Percentiles rank a stretch among this genome's conserved stretches.
Evolutionary conservation across 1,284 basidiomycete species (phyloP).

Genomic region (Tilletia setariae): DNA sequence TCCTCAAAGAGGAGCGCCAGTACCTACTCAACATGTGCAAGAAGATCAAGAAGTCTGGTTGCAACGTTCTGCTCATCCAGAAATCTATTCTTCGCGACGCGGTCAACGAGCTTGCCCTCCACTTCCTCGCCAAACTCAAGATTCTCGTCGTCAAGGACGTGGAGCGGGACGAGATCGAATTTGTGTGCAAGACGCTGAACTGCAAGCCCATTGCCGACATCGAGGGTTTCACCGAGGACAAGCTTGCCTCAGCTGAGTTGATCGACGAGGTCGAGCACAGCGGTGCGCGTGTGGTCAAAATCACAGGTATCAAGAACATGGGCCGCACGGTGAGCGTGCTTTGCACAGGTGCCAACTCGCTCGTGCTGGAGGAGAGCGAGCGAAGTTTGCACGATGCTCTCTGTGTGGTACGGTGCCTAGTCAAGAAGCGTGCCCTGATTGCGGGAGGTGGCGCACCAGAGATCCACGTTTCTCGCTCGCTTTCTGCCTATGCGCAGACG

Average conservation of each 20-base stretch:
- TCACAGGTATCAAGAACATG: slow-evolving; percentile 91
- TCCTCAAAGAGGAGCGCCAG: slow-evolving; percentile 97
- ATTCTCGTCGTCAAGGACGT: slow-evolving; percentile 97
- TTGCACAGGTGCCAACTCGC: slow-evolving; percentile 87
- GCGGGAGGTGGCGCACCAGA: slow-evolving; percentile 97
- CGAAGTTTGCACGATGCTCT: slow-evolving; percentile 95
- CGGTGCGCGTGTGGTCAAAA: slow-evolving; percentile 87
- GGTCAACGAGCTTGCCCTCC: slow-evolving; percentile 96
- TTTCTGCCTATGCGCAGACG: slow-evolving; percentile 87
- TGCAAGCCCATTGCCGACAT: slow-evolving; percentile 97
- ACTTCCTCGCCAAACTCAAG: slow-evolving; percentile 95
- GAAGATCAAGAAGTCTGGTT: slow-evolving; percentile 98
- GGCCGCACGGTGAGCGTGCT: slow-evolving; percentile 93
- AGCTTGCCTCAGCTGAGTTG: slow-evolving; percentile 91
- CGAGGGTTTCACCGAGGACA: slow-evolving; percentile 97
- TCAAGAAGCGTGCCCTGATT: slow-evolving; percentile 95
- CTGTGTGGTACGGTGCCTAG: slow-evolving; percentile 94
- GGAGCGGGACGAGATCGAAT: slow-evolving; percentile 98
- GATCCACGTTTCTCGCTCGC: slow-evolving; percentile 90
- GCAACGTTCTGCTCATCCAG: slow-evolving; percentile 97
- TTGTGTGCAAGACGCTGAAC: slow-evolving; percentile 88
- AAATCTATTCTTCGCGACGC: slow-evolving; percentile 99
- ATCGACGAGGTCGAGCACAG: slow-evolving; percentile 84
- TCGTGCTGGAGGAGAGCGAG: slow-evolving; percentile 96
- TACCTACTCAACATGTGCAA: slow-evolving; percentile 98